Evolutionary conservation across 106 monocot species (phyloP), one percentile per base, ranked within the genome.

Genomic region (Posidonia australis): DNA sequence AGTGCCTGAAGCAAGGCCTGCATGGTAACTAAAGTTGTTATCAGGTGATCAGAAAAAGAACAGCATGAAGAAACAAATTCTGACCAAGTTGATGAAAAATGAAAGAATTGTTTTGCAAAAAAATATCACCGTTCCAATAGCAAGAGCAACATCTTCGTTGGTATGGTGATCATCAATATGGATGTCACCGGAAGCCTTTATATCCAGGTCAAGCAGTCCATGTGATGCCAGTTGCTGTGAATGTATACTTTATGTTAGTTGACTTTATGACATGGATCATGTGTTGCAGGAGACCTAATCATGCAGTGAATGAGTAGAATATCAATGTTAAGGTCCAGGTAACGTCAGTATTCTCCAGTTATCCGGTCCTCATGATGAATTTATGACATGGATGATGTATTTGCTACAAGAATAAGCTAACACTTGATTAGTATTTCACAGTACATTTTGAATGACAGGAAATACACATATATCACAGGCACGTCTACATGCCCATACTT

Each of bases 91-190:
- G 0, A 0, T 3, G 62, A 67, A 19, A 47, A 24, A 65, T 17
- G 17, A 5, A 77, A 53, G 18, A 32, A 23, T 31, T 7, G 16
- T 28, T n/a, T 1, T 26, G 55, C 5, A n/a, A 42, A 32, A 69
- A 30, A 60, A 60, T 5, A 25, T 70, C 68, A 96, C 96, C 74
- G 87, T 86, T 77, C 96, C 96, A 77, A 96, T 79, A 36, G 96
- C 90, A 77, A 96, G 87, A 62, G 96, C 96, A 78, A 96, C 71
- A 70, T 96, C 90, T 74, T 96, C 96, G 77, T 96, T 96, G 16
- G 96, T 84, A 67, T 96, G 96, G 77, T 96, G 90, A 51, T 96
- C 87, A 79, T 96, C 96, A 60, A 96, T 96, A 66, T 96, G 96
- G 45, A 66, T 87, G 61, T 96, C 96, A 73, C 96, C 96, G 68